These are phyloP conservation scores for Metschnikowia peoriensis DNA, from an alignment of 805 yeast species.

Conservation along the genomic window DNA sequence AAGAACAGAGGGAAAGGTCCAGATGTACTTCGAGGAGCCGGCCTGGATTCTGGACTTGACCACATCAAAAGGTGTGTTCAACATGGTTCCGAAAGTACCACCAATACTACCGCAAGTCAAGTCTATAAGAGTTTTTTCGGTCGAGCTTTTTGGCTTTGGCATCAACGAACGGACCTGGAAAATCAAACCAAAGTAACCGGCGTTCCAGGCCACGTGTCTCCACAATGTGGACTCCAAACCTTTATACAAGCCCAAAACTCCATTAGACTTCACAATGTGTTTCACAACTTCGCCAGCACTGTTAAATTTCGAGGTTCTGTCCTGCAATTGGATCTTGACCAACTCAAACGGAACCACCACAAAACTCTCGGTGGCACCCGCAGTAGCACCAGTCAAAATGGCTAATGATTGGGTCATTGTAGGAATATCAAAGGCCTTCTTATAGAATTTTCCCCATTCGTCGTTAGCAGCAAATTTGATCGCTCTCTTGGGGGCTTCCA, in stretches of 20 bases:
- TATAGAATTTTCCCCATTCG: constrained; percentile 88
- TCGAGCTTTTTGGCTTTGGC: constrained; percentile 70
- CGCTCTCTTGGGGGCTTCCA: constrained; percentile 99
- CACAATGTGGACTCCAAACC: constrained; percentile 96
- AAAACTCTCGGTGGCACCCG: constrained; percentile 95
- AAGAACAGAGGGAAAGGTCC: constrained; percentile 82
- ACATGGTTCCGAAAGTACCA: constrained; percentile 93
- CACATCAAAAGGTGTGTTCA: constrained; percentile 96
- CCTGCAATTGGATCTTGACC: constrained; percentile 93
- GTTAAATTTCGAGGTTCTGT: constrained; percentile 73
- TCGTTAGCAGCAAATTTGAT: constrained; percentile 98
- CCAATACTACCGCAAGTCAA: constrained; percentile 92
- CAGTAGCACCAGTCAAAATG: constrained; percentile 92
- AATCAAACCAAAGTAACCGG: constrained; percentile 95
- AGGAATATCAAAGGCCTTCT: constrained; percentile 62
- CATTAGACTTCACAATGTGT: constrained; percentile 71
- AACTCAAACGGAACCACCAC: constrained; percentile 98
- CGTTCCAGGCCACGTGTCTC: constrained; percentile 97
- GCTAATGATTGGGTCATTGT: constrained; percentile 80
- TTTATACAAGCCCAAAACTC: constrained; percentile 80
- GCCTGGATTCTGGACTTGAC: constrained; percentile 97
- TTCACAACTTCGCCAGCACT: constrained; percentile 82
- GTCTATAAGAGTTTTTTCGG: constrained; percentile 82
- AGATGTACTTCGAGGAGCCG: constrained; percentile 80
- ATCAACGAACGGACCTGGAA: constrained; percentile 77